Base-by-base conservation (phyloP, 2,329 filamentous ascomycete species). In the Claviceps sp. region DNA sequence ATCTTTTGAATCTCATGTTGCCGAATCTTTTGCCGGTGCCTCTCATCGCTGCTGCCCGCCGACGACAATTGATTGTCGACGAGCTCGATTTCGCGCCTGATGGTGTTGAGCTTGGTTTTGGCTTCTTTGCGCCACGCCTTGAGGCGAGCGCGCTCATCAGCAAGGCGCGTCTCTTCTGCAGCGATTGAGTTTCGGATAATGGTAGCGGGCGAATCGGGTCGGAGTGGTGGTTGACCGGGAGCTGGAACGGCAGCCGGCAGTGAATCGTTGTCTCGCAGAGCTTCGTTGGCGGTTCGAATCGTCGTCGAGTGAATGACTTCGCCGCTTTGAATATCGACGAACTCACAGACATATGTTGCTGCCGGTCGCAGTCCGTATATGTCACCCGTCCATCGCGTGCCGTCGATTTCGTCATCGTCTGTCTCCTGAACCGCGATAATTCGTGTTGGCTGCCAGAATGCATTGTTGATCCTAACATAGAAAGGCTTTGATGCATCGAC, bases 301-400 rank as follows among this genome's bases (percentile, higher is more conserved):
- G 81, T 87, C 6, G 83, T 82, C 26, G 82, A 80, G 62, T 86
- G 88, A 56, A 90, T 72, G 52, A 87, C 72, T 59, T 79, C 70
- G 55, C 81, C 76, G 54, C 82, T 84, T 26, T 71, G 71, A 43
- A 79, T 82, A 65, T 84, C 79, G 54, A 90, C 78, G 63, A 90
- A 87, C 64, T 91, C 85, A 67, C 81, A 86, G 56, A 82, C 79
- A 67, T 90, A 91, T 67, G 83, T 88, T 53, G 84, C 86, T 58
- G 84, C 73, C 7, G 86, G 83, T 18, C 85, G 78, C 50, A 84
- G 69, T 34, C 79, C 80, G 58, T 82, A 83, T n/a, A 84, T 82
- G 56, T 83, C 80, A 9, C 85, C 86, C 30, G 78, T 80, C 82
- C 84, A 90, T 47, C 77, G 75, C 46, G 74, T 74, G 44, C 66